A percentile compares a stretch with the other conserved stretches of the same genome.
Conservation (phyloP, 1,284 basidiomycete genomes). For the Malassezia caprae region DNA sequence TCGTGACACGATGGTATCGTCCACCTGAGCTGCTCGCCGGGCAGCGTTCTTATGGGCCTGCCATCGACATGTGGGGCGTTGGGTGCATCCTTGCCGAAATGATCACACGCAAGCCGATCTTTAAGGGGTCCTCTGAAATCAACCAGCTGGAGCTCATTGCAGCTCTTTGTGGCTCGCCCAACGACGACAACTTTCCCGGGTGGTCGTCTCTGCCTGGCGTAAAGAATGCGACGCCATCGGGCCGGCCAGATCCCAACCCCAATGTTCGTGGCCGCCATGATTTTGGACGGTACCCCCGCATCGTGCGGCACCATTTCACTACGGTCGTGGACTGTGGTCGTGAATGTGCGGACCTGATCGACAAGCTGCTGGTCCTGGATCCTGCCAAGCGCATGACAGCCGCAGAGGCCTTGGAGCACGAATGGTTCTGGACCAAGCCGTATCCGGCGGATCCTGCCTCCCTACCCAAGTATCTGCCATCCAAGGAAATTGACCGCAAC, state of each 20-base stretch:
- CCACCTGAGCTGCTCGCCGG: slow-evolving; percentile 90
- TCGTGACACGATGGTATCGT: slow-evolving; percentile 97
- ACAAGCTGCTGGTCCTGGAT: slow-evolving; percentile 38
- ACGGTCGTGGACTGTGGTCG: slow-evolving; percentile 22
- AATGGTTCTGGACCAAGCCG: slow-evolving; percentile 44
- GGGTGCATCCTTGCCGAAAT: slow-evolving; percentile 95
- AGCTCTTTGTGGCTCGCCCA: slow-evolving; percentile 75
- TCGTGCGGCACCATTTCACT: slow-evolving; percentile 27
- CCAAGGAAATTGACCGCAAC: slow-evolving; percentile 40
- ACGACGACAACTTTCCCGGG: slow-evolving; percentile 64
- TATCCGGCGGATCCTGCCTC: slow-evolving; percentile 38
- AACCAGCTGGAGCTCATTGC: slow-evolving; percentile 86
- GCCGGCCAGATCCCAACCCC: slow-evolving; percentile 30
- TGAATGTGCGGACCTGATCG: slow-evolving; percentile 40
- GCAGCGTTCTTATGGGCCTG: slow-evolving; percentile 74
- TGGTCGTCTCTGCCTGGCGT: slow-evolving; percentile 55
- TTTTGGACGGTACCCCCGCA: slow-evolving; percentile 29
- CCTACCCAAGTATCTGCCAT: slow-evolving; percentile 42
- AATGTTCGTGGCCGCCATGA: slow-evolving; percentile 29
- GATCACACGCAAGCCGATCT: slow-evolving; percentile 76
- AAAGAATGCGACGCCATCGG: slow-evolving; percentile 37
- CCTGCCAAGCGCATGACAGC: slow-evolving; percentile 40
- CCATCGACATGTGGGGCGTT: slow-evolving; percentile 97
- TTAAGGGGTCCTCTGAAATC: slow-evolving; percentile 75
- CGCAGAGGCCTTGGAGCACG: slow-evolving; percentile 36